phyloP scores from a whole-genome alignment of 1,284 basidiomycete species.

The Pseudozyma tsukubaensis region DNA sequence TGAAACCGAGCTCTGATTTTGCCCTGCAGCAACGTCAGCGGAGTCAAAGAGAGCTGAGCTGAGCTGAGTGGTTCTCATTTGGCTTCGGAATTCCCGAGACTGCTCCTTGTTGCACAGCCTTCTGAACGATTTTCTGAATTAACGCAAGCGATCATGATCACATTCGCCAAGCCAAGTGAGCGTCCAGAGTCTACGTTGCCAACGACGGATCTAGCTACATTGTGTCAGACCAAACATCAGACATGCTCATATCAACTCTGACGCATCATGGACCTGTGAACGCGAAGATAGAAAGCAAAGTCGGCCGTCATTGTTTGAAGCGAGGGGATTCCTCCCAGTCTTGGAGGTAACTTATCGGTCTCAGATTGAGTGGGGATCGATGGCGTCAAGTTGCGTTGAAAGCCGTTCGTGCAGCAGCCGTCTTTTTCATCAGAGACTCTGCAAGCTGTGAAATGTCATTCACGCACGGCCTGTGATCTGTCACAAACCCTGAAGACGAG shows the following conservation, averaged over 20 bases:
- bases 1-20: constrained; percentile 1
- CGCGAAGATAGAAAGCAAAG: background rate
- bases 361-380: background rate
- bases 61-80: background rate
- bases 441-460: no score
- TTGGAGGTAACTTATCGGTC: no score
- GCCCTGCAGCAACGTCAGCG: background rate
- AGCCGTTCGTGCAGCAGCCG: background rate
- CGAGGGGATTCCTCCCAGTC: no score
- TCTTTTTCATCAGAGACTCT: no score
- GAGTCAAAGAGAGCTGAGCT: background rate
- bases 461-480: no score
- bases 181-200: no score
- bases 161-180: no score
- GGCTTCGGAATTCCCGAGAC: background rate
- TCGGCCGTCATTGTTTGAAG: no score
- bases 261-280: background rate
- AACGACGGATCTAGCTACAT: background rate
- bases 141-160: no score
- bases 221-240: background rate
- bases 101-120: background rate
- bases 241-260: background rate
- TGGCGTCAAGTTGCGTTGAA: background rate
- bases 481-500: no score
- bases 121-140: background rate